A percentile compares a stretch with the other conserved stretches of the same genome.
Evolutionary conservation across 2,329 filamentous ascomycete species (phyloP).

Genomic region (Curvularia verruculosa): DNA sequence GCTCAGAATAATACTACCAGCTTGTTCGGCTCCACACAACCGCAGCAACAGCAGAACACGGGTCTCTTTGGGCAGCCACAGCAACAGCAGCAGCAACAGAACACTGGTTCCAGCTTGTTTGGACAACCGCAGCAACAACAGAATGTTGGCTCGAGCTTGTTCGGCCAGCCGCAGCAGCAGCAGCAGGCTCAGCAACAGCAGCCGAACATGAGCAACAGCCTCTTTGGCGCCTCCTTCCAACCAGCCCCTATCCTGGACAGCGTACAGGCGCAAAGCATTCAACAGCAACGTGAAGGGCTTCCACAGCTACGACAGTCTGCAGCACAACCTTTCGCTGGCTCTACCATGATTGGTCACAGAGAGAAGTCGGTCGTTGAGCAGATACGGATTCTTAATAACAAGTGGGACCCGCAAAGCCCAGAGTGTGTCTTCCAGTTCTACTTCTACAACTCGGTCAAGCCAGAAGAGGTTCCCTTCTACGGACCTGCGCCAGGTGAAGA

Average conservation of each 20-base stretch:
- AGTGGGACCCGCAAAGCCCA: slow-evolving; percentile 73
- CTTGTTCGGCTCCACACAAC: slow-evolving; percentile 26
- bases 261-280: slow-evolving; percentile 41
- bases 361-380: slow-evolving; percentile 79
- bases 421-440: slow-evolving; percentile 80
- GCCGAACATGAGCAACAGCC: slow-evolving; percentile 48
- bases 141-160: slow-evolving; percentile 49
- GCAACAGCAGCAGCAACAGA: slow-evolving; percentile 37
- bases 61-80: slow-evolving; percentile 35
- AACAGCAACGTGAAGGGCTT: slow-evolving; percentile 47
- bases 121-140: slow-evolving; percentile 49
- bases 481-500: slow-evolving; percentile 73
- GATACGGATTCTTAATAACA: slow-evolving; percentile 70
- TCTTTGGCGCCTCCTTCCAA: slow-evolving; percentile 46
- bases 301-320: slow-evolving; percentile 44
- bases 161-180: slow-evolving; percentile 52
- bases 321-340: slow-evolving; percentile 34
- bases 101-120: slow-evolving; percentile 47
- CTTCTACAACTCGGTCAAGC: slow-evolving; percentile 85
- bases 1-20: slow-evolving; percentile 32
- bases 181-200: slow-evolving; percentile 45
- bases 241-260: slow-evolving; percentile 40
- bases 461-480: slow-evolving; percentile 76
- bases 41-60: slow-evolving; percentile 12
- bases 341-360: slow-evolving; percentile 43